Evolutionary conservation across 345 rosid genomes (phyloP), one percentile per base, ranked within the genome.

Genomic region (Noccaea caerulescens): DNA sequence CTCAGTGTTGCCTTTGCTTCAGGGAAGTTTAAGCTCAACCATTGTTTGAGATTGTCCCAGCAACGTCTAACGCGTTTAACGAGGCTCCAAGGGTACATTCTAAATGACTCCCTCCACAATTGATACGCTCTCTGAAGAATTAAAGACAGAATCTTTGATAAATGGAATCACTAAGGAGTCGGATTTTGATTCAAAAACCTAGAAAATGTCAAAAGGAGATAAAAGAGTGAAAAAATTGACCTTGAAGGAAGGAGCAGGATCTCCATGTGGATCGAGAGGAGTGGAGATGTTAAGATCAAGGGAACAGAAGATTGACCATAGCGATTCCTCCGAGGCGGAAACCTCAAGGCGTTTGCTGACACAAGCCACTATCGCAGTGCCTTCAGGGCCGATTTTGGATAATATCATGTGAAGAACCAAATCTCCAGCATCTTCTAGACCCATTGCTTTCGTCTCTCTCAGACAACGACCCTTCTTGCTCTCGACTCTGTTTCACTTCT

Each of bases 61-160:
- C 96, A 94, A 71, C 79, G 75, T 65, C 89, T 82, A 50, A 84
- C 92, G 10, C 96, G 84, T 47, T 55, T 71, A 8, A 94, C 97
- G 4, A 94, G 87, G 33, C 80, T 71, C 95, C 99, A 91, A 0
- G 97, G 96, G 34, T 94, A 94, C 88, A 85, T 85, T 30, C 69
- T 30, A 69, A 89, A 91, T 13, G 88, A 83, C 72, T 83, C 93
- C 54, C 85, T 77, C 97, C 99, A 94, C 61, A 66, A 63, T 11
- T 51, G 65, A 81, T 94, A 94, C 60, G 88, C 83, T 58, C 5
- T 74, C 98, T 94, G 69, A 50, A 61, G 27, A 61, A 66, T 44
- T 3, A 34, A 60, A 60, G 39, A 53, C 58, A 11, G 2, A 30
- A 7, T 7, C 36, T 27, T 12, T 53, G 12, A 52, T 11, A 5